phyloP scores from a whole-genome alignment of 2,329 filamentous ascomycete species.

The Verticillium tricorpus region DNA sequence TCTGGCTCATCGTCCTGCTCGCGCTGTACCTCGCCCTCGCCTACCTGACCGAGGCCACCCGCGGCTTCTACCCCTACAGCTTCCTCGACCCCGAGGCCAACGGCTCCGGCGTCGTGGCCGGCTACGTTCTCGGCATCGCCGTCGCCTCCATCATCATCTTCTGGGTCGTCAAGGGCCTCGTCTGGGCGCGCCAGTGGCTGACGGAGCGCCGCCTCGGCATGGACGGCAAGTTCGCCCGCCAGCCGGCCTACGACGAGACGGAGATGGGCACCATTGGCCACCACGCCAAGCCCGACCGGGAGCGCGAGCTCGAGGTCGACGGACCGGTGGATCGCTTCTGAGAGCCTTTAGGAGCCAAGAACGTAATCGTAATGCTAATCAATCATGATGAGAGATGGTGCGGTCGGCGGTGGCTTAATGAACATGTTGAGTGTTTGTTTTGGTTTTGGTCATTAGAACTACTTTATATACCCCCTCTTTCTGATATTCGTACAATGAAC shows the following conservation, averaged over 20 bases:
- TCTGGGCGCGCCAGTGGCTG: constrained; percentile 45
- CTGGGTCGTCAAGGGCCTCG: constrained; percentile 41
- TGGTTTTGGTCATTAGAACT: background rate
- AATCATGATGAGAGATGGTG: background rate
- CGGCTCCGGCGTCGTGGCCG: constrained; percentile 53
- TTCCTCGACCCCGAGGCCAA: constrained; percentile 64
- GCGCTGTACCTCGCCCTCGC: constrained; percentile 69
- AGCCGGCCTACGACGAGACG: background rate
- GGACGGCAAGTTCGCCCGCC: constrained; percentile 34
- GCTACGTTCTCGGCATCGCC: constrained; percentile 58
- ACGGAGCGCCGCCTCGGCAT: constrained; percentile 41
- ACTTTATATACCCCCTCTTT: background rate
- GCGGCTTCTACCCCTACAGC: constrained; percentile 71
- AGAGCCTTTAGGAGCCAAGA: background rate
- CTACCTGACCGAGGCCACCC: constrained; percentile 64
- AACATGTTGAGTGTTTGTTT: background rate
- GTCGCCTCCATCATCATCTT: constrained; percentile 50
- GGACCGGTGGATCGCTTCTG: background rate
- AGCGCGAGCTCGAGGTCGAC: background rate
- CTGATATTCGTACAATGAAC: background rate
- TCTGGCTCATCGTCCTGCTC: constrained; percentile 65
- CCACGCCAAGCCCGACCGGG: background rate
- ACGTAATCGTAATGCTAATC: background rate
- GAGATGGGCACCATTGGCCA: constrained; percentile 10
- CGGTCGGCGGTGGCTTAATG: background rate